Conservation (phyloP, 371 early-diverging fungal genomes). For the Mucor mucedo region DNA sequence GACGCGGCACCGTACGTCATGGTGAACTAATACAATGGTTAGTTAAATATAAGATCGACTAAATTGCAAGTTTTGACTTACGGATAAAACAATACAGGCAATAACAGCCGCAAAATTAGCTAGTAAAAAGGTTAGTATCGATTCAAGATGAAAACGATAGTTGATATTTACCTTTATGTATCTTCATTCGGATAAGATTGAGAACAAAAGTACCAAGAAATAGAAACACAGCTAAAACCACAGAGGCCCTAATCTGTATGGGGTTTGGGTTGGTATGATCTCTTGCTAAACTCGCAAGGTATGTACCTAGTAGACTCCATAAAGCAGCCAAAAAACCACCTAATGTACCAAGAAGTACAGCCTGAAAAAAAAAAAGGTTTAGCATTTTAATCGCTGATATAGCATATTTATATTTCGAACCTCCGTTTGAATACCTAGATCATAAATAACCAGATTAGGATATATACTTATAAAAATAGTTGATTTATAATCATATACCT, state of each 20-base stretch:
- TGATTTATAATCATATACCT: slow-evolving; percentile 12
- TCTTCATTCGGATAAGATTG: slow-evolving; percentile 39
- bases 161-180: slow-evolving; percentile 38
- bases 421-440: slow-evolving; percentile 26
- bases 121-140: neutral
- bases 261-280: slow-evolving; percentile 31
- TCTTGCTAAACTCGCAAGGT: slow-evolving; percentile 38
- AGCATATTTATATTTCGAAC: slow-evolving; percentile 1
- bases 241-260: slow-evolving; percentile 41
- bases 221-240: slow-evolving; percentile 42
- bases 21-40: slow-evolving; percentile 27
- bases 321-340: slow-evolving; percentile 34
- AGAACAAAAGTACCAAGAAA: slow-evolving; percentile 44
- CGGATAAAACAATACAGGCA: slow-evolving; percentile 41
- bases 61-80: slow-evolving; percentile 13
- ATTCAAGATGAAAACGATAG: neutral
- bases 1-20: slow-evolving; percentile 35
- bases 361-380: slow-evolving; percentile 17
- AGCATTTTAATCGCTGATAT: neutral
- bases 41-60: neutral
- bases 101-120: slow-evolving; percentile 47
- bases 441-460: neutral
- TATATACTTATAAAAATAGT: neutral
- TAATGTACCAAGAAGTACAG: slow-evolving; percentile 34
- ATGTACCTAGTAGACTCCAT: slow-evolving; percentile 43